Conservation (phyloP, 2,329 filamentous ascomycete species). For the Aspergillus ustus region DNA sequence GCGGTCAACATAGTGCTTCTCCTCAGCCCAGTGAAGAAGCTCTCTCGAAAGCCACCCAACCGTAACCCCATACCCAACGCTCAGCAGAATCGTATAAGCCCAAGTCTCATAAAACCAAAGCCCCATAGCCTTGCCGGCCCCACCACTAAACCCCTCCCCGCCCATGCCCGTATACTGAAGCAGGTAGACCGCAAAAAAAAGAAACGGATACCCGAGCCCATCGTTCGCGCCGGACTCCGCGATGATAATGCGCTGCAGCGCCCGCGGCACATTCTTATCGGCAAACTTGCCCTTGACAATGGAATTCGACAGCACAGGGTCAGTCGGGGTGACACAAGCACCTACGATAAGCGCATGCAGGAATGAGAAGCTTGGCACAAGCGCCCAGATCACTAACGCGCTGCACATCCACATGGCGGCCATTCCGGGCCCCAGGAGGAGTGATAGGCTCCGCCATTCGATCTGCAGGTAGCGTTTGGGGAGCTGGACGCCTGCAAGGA, state of each 20-base stretch:
- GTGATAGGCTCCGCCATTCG: conserved; percentile 75
- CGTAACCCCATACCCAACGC: conserved; percentile 73
- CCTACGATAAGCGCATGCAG: conserved; percentile 80
- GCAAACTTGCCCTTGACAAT: conserved; percentile 95
- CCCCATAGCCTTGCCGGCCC: conserved; percentile 69
- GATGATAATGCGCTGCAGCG: conserved; percentile 78
- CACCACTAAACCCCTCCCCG: conserved; percentile 60
- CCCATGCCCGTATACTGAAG: conserved; percentile 73
- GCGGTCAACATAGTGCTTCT: conserved; percentile 78
- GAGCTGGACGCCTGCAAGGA: conserved; percentile 85
- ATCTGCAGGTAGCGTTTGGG: conserved; percentile 78
- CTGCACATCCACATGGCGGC: conserved; percentile 82
- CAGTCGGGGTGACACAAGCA: conserved; percentile 89
- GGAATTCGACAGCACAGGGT: conserved; percentile 83
- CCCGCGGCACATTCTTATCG: conserved; percentile 82
- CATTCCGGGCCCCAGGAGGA: conserved; percentile 85
- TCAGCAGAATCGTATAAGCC: conserved; percentile 81
- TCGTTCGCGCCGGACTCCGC: conserved; percentile 89
- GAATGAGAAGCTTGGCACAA: conserved; percentile 73
- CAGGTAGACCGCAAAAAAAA: conserved; percentile 82
- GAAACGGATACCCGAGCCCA: conserved; percentile 84
- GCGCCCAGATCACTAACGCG: conserved; percentile 75
- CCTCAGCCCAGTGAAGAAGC: conserved; percentile 81
- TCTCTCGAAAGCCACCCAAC: conserved; percentile 84
- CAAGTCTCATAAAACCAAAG: conserved; percentile 86